Evolutionary conservation across 306 rosid genomes (phyloP).

Genomic region (Amphicarpaea edgeworthii): DNA sequence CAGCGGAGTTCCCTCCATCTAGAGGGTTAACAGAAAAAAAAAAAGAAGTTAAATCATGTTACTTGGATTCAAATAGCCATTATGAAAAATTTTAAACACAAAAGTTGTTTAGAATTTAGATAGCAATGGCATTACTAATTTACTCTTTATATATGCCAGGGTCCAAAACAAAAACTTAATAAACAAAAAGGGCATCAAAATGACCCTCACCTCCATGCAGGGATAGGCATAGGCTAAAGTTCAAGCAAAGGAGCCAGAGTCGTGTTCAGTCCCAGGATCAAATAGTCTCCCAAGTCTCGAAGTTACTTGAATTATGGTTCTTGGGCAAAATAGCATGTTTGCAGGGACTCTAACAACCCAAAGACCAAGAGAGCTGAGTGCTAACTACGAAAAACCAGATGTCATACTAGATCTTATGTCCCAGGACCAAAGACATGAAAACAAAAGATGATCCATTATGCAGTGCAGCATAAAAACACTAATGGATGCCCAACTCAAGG

Average conservation of each 20-base stretch:
- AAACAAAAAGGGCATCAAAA: conserved; percentile 6
- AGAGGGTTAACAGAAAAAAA: conserved; percentile 4
- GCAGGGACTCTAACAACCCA: not conserved
- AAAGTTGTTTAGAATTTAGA: conserved; percentile 1
- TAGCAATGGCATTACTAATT: not conserved
- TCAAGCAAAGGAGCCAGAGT: not conserved
- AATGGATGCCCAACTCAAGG: not conserved
- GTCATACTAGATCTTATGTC: not conserved
- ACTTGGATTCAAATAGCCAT: not conserved
- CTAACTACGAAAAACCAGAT: not conserved
- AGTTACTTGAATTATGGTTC: not conserved
- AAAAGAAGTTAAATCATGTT: not conserved
- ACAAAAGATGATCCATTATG: not conserved
- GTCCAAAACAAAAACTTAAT: conserved; percentile 10
- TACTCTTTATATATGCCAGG: not conserved
- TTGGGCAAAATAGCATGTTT: not conserved
- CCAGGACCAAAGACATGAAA: not conserved
- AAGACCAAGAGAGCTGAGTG: not conserved
- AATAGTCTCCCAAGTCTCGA: not conserved
- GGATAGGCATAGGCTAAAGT: not conserved
- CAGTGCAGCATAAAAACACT: not conserved
- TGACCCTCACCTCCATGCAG: conserved; percentile 3
- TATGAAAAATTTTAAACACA: not conserved
- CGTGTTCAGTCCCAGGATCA: not conserved
- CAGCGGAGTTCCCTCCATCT: not conserved